Percentiles rank a stretch among this genome's conserved stretches.
phyloP scores from a whole-genome alignment of 192 early-diverging fungal genomes.

The Coemansia guatemalensis region DNA sequence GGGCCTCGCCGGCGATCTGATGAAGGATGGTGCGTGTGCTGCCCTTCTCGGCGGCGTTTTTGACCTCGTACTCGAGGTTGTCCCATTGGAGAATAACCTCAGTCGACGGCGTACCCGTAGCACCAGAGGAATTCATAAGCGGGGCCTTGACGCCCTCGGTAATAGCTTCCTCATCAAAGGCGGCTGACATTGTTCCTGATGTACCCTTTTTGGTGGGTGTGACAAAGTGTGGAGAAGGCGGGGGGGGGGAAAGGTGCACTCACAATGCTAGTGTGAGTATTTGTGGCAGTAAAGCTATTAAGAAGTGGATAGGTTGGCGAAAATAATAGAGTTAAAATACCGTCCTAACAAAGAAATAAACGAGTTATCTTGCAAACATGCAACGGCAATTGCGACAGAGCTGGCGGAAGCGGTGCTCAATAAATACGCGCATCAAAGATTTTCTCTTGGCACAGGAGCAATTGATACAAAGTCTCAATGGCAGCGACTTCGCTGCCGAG shows the following conservation, averaged over 20 bases:
- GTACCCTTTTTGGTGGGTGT: not conserved
- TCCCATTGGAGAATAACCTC: constrained; percentile 49
- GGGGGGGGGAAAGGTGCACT: not conserved
- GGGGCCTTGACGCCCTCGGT: not conserved
- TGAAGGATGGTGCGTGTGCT: constrained; percentile 57
- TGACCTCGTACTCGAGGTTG: constrained; percentile 45
- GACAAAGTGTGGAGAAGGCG: not conserved
- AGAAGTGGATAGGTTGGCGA: not conserved
- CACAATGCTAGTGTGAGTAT: not conserved
- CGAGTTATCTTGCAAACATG: not conserved
- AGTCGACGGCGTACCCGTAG: not conserved
- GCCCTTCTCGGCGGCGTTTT: constrained; percentile 28
- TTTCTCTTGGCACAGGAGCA: not conserved
- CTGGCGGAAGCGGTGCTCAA: not conserved
- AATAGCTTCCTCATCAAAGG: not conserved
- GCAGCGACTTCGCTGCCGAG: not conserved
- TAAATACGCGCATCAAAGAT: not conserved
- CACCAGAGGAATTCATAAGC: not conserved
- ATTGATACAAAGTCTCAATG: not conserved
- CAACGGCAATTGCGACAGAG: not conserved
- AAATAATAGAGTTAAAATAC: not conserved
- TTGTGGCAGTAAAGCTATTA: not conserved
- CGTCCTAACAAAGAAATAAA: not conserved
- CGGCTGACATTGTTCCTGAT: not conserved
- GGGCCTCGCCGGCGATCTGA: constrained; percentile 67